Base-by-base conservation (phyloP, 2,329 filamentous ascomycete genomes). In the Colletotrichum euphorbiae region DNA sequence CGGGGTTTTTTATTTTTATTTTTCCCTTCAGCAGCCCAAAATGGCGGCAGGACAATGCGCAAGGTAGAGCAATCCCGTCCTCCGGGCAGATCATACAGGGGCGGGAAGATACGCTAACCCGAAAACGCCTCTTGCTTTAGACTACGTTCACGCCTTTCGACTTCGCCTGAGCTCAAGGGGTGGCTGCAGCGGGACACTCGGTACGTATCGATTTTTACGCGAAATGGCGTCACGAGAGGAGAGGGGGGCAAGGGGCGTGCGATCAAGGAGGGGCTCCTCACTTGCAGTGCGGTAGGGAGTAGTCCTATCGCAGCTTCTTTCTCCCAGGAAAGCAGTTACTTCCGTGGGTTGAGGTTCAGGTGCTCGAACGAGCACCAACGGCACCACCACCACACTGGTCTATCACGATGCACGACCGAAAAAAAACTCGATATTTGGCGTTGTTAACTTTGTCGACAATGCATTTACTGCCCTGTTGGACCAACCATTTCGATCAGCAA, bases 11-110 rank as follows among this genome's bases (percentile, higher is more conserved):
- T 38, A 4, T 13, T 12, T 36, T 36, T 36, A 28, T 56, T 33
- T 33, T n/a, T n/a, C n/a, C n/a, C n/a, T n/a, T n/a, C n/a, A 43
- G 28, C 31, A 56, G 52, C 52, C 31, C 43, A 58, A 43, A 50
- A 40, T 36, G 28, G 36, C 54, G 62, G 54, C 50, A 59, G 28
- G 42, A 24, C 40, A 46, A 19, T 17, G 3, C 28, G 33, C 9
- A 33, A 40, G 38, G 33, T 45, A 51, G 55, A 31, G 57, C 54
- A 65, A 68, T 59, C n/a, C n/a, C n/a, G n/a, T n/a, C 65, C 52
- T 65, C 42, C 54, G 61, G 61, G 61, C 65, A 68, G 65, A 68
- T 68, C 65, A 50, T 55, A 60, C 54, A 40, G 65, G 65, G 65
- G 48, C 61, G 61, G 61, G 61, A 65, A 38, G 61, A 36, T 54